A percentile compares a stretch with the other conserved stretches of the same genome.
phyloP scores from a whole-genome alignment of 2,329 filamentous ascomycete genomes.

The Fusarium neocosmosporiellum region DNA sequence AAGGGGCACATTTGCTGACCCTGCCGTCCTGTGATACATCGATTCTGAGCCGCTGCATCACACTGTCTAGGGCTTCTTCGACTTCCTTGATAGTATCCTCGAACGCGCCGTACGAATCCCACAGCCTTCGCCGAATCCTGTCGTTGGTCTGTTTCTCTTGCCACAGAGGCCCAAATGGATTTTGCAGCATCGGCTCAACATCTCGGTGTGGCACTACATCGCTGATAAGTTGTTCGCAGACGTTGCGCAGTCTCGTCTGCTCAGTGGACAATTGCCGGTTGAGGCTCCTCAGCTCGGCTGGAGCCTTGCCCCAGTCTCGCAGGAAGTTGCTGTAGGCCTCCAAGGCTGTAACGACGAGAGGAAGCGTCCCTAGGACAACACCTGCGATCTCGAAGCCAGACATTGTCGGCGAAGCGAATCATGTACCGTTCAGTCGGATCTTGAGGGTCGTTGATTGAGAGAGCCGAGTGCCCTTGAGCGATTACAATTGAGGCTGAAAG shows the following conservation, averaged over 20 bases:
- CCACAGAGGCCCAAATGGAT: conserved; percentile 46
- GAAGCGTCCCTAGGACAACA: conserved; percentile 33
- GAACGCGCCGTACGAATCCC: conserved; percentile 38
- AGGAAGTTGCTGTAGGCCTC: conserved; percentile 39
- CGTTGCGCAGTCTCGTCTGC: conserved; percentile 42
- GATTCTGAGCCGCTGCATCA: conserved; percentile 17
- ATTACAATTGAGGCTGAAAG: not conserved
- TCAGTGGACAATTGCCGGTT: conserved; percentile 41
- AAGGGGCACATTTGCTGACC: not conserved
- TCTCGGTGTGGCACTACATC: conserved; percentile 36
- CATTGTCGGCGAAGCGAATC: conserved; percentile 12
- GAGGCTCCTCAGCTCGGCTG: conserved; percentile 39
- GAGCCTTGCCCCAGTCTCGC: conserved; percentile 23
- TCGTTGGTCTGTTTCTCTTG: conserved; percentile 18
- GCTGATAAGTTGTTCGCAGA: conserved; percentile 45
- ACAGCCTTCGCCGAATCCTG: conserved; percentile 39
- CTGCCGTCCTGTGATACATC: conserved; percentile 5
- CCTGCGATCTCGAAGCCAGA: conserved; percentile 39
- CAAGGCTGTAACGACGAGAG: conserved; percentile 28
- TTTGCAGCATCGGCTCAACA: conserved; percentile 45
- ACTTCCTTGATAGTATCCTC: conserved; percentile 39
- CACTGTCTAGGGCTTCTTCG: conserved; percentile 27
- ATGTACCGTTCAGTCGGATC: not conserved
- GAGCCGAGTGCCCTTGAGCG: not conserved
- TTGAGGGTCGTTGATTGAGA: not conserved